Base-by-base conservation (phyloP, 202 grass and related monocot genomes). In the Panicum hallii region DNA sequence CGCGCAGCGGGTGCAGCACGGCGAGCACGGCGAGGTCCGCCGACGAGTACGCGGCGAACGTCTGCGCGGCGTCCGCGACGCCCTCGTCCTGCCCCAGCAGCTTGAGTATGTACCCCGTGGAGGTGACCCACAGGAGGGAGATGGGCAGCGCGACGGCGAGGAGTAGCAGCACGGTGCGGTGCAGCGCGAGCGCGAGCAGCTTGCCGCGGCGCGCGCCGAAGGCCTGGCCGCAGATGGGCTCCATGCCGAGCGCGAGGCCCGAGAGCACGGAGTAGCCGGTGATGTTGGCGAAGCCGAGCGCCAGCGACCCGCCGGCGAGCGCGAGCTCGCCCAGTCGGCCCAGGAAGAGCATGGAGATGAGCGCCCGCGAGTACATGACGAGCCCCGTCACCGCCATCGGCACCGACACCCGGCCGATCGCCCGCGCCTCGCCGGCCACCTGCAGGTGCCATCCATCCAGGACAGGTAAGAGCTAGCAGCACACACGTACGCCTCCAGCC, bases 281-380 rank as follows among this genome's bases (percentile, higher is more conserved):
- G 80, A 99, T 99, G 81, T 99, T 99, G 46, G 97, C 91, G 75
- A 99, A 99, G 72, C 97, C 97, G 0, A 99, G 88, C 2, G 97
- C 88, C 9, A 99, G 93, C 3, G 93, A 99, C 1, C 97, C 97
- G 6, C 93, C 91, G 28, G 97, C 97, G 36, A 99, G 90, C 45
- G 91, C 93, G 54, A 94, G 79, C 82, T 94, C 88, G 3, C 97
- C 97, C 0, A 97, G 90, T 7, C 72, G 67, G 28, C 93, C 97
- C 1, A 99, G 93, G 89, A 99, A 97, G 22, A 99, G 84, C 91
- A 94, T 99, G 70, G 97, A 99, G 78, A 99, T 93, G 84, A 99
- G 86, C n/a, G 91, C 83, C 20, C 97, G 86, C 12, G 97, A 96
- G 88, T 99, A 94, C 81, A 99, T 94, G 15, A 99, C 93, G 0